Evolutionary conservation across 129 eudicot species (phyloP).

Genomic region (Flaveria sonorensis): DNA sequence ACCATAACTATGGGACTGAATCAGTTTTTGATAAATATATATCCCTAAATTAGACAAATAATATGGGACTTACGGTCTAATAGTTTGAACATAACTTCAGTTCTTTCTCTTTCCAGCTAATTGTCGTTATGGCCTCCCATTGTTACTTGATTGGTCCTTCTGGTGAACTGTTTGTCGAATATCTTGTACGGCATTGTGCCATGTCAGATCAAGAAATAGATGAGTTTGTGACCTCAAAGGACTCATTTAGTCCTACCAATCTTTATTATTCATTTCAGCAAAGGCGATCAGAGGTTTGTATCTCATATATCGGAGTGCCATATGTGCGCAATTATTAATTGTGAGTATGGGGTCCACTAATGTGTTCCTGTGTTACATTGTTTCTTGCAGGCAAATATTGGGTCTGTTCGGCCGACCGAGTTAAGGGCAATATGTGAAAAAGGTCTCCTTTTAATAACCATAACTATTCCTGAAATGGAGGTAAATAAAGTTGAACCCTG

Average conservation of each 20-base stretch:
- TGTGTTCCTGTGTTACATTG: background rate
- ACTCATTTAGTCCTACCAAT: conserved; percentile 43
- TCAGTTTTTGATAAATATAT: background rate
- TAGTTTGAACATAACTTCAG: conserved; percentile 6
- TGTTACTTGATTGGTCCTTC: conserved; percentile 91
- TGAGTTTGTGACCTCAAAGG: conserved; percentile 53
- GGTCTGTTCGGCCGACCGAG: conserved; percentile 69
- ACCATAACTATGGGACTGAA: conserved; percentile 11
- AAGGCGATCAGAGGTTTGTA: conserved; percentile 73
- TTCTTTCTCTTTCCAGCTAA: conserved; percentile 57
- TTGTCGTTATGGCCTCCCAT: conserved; percentile 98
- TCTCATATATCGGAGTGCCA: conserved; percentile 4
- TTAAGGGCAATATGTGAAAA: conserved; percentile 83
- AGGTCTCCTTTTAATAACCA: conserved; percentile 87
- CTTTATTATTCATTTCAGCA: conserved; percentile 59
- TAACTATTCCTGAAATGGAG: conserved; percentile 99
- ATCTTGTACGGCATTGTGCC: conserved; percentile 87
- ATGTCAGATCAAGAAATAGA: conserved; percentile 67
- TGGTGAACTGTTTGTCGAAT: conserved; percentile 91
- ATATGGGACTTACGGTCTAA: background rate
- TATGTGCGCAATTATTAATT: background rate
- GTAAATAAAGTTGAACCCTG: conserved; percentile 40
- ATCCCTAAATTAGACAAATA: background rate
- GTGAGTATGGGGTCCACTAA: conserved; percentile 11
- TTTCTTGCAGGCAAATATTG: conserved; percentile 58